Percentiles rank a stretch among this genome's conserved stretches.
phyloP scores from a whole-genome alignment of 1,284 basidiomycete species.

The Marasmius oreades region DNA sequence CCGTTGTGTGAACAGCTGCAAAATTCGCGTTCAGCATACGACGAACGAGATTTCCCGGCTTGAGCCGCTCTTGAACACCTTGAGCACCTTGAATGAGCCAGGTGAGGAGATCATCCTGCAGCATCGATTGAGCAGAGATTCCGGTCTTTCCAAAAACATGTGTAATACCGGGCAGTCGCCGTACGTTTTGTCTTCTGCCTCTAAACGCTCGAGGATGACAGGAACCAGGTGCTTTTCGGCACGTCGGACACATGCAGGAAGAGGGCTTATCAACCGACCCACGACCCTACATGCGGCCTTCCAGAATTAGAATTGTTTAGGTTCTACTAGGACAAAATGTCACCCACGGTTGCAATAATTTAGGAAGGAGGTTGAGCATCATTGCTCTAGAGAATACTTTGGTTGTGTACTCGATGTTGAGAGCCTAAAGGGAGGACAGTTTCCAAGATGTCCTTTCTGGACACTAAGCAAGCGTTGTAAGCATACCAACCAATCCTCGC shows the following conservation, averaged over 20 bases:
- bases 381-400: not conserved
- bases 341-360: not conserved
- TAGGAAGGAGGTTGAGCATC: not conserved
- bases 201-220: constrained; percentile 34
- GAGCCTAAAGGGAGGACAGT: not conserved
- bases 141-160: not conserved
- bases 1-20: constrained; percentile 30
- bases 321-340: not conserved
- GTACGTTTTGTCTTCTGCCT: constrained; percentile 31
- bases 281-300: constrained; percentile 1
- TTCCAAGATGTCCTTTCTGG: not conserved
- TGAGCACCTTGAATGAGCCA: constrained; percentile 30
- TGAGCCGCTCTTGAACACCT: constrained; percentile 17
- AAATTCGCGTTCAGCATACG: constrained; percentile 32
- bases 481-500: not conserved
- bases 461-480: not conserved
- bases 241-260: constrained; percentile 13
- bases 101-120: constrained; percentile 32
- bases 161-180: not conserved
- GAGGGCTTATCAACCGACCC: constrained; percentile 6
- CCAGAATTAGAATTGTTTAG: not conserved
- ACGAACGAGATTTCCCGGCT: constrained; percentile 21
- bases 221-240: constrained; percentile 30
- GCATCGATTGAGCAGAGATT: not conserved
- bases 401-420: not conserved